These are phyloP conservation scores for Oxyria digyna DNA, from an alignment of 148 eudicot species.

Conservation along the genomic window DNA sequence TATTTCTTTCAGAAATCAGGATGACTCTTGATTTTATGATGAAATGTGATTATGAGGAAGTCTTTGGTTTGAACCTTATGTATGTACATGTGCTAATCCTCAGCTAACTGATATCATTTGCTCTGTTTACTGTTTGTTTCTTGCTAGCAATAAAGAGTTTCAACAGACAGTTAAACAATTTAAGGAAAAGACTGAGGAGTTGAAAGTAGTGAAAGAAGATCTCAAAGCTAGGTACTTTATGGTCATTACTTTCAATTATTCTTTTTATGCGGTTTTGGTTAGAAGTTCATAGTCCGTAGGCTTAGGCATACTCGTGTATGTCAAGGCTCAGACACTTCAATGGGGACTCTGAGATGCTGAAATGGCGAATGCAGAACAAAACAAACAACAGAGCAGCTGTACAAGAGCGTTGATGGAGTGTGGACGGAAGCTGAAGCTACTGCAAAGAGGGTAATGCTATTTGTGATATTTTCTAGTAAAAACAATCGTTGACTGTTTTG, in stretches of 20 bases:
- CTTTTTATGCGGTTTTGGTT: background rate
- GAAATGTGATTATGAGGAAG: background rate
- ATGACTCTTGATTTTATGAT: background rate
- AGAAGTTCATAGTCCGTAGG: slow-evolving; percentile 23
- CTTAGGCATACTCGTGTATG: slow-evolving; percentile 51
- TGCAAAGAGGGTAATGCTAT: slow-evolving; percentile 62
- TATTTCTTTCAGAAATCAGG: background rate
- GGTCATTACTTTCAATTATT: background rate
- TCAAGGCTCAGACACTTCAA: slow-evolving; percentile 47
- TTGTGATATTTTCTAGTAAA: background rate
- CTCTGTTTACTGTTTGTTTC: slow-evolving; percentile 9
- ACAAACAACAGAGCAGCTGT: slow-evolving; percentile 87
- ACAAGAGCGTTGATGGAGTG: slow-evolving; percentile 85
- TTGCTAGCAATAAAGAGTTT: slow-evolving; percentile 68
- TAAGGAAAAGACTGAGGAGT: slow-evolving; percentile 73
- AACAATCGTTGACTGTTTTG: background rate
- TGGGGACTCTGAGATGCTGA: slow-evolving; percentile 55
- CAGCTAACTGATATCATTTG: background rate
- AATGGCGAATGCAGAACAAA: slow-evolving; percentile 85
- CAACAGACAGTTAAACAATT: slow-evolving; percentile 71
- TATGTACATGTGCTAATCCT: background rate
- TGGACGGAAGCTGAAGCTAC: slow-evolving; percentile 93
- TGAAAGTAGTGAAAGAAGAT: slow-evolving; percentile 71
- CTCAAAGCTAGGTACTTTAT: slow-evolving; percentile 69
- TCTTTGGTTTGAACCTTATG: background rate